These are phyloP conservation scores for Carex cristatella DNA, from an alignment of 176 grass and related monocot genomes.

Conservation along the genomic window DNA sequence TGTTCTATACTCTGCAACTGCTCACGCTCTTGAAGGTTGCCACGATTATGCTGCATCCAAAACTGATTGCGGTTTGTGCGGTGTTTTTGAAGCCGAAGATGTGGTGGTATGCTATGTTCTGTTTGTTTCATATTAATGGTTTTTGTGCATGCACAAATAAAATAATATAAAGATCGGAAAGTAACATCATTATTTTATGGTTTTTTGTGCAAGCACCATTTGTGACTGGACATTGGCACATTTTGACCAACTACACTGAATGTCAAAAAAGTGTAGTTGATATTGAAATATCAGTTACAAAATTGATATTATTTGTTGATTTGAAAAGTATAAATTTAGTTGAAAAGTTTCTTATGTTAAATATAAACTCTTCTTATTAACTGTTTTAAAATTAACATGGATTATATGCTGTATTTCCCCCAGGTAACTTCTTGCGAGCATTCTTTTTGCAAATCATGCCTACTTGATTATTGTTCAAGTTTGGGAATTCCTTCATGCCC, in stretches of 20 bases:
- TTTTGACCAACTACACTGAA: background rate
- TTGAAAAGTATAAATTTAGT: background rate
- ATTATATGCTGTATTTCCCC: background rate
- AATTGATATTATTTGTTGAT: background rate
- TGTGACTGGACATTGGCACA: background rate
- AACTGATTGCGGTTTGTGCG: slow-evolving; percentile 62
- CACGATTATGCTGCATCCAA: slow-evolving; percentile 30
- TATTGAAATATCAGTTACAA: background rate
- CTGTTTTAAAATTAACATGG: background rate
- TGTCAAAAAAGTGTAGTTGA: background rate
- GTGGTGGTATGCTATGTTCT: slow-evolving; percentile 46
- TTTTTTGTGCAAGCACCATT: background rate
- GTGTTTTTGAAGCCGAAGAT: slow-evolving; percentile 55
- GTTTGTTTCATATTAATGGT: background rate
- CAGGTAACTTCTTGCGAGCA: slow-evolving; percentile 90
- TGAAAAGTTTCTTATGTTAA: background rate
- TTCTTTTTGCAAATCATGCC: slow-evolving; percentile 82
- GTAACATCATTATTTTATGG: background rate
- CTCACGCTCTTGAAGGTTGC: slow-evolving; percentile 26
- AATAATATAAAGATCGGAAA: background rate
- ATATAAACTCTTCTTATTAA: too few relatives aligned
- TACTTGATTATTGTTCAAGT: slow-evolving; percentile 68
- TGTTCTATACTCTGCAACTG: slow-evolving; percentile 76
- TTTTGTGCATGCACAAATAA: background rate
- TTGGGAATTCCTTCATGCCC: slow-evolving; percentile 64